A percentile compares a stretch with the other conserved stretches of the same genome.
phyloP scores from a whole-genome alignment of 257 asterid species.

The Solanum sejunctum region DNA sequence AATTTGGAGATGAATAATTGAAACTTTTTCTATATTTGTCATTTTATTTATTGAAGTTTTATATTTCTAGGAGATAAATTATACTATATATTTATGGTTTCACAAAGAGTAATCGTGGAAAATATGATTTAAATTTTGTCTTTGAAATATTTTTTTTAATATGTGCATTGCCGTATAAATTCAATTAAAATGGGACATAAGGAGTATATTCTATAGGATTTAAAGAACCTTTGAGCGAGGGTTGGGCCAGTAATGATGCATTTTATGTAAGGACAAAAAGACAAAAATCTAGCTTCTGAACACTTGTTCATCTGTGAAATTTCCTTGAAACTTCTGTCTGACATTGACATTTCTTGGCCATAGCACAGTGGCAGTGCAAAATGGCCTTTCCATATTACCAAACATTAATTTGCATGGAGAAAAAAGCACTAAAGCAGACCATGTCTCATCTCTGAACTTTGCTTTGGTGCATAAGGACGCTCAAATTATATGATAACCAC shows the following conservation, averaged over 20 bases:
- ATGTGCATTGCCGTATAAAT: no score
- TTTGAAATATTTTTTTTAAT: no score
- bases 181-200: no score
- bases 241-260: neutral
- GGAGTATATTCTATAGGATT: neutral
- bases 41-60: no score
- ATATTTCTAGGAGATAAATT: no score
- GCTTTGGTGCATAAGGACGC: neutral
- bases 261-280: neutral
- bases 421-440: neutral
- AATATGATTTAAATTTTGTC: no score
- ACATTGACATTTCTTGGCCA: neutral
- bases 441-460: neutral
- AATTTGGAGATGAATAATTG: no score
- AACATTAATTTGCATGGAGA: neutral
- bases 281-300: neutral
- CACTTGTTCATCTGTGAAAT: conserved; percentile 3
- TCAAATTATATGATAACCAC: neutral
- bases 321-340: conserved; percentile 28
- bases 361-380: neutral
- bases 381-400: neutral
- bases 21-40: no score
- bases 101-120: no score
- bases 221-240: neutral
- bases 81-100: no score